A percentile compares a stretch with the other conserved stretches of the same genome.
phyloP scores from a whole-genome alignment of 2,329 filamentous ascomycete species.

The Lachnellula cervina region DNA sequence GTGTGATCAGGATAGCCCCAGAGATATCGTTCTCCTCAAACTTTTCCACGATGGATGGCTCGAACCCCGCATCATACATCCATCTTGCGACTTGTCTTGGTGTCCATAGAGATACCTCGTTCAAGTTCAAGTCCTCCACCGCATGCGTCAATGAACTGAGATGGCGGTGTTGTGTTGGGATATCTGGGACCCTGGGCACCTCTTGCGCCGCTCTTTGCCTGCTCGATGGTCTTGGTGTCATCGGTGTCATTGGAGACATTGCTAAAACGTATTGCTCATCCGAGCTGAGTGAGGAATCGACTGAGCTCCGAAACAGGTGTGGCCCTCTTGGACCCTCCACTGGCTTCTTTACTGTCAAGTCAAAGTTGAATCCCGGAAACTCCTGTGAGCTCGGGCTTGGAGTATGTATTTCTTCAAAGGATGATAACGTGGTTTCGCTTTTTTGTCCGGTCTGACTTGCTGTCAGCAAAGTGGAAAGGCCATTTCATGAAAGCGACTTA shows the following conservation, averaged over 20 bases:
- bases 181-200: slow-evolving; percentile 23
- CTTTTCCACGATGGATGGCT: slow-evolving; percentile 69
- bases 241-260: slow-evolving; percentile 71
- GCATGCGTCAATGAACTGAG: slow-evolving; percentile 54
- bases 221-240: slow-evolving; percentile 58
- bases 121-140: slow-evolving; percentile 52
- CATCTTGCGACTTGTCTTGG: slow-evolving; percentile 76
- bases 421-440: slow-evolving; percentile 82
- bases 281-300: slow-evolving; percentile 49
- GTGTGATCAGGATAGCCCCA: slow-evolving; percentile 78
- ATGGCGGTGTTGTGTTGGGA: slow-evolving; percentile 32
- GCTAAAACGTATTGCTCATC: slow-evolving; percentile 52
- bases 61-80: slow-evolving; percentile 81
- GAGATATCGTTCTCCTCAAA: slow-evolving; percentile 93
- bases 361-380: slow-evolving; percentile 56
- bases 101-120: slow-evolving; percentile 61
- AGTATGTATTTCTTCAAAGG: slow-evolving; percentile 77
- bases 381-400: slow-evolving; percentile 59
- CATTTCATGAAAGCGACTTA: slow-evolving; percentile 40
- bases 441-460: slow-evolving; percentile 56
- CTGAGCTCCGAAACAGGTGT: slow-evolving; percentile 75
- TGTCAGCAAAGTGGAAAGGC: slow-evolving; percentile 15
- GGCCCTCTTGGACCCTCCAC: slow-evolving; percentile 79
- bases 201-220: slow-evolving; percentile 25
- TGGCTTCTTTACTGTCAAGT: slow-evolving; percentile 52